Evolutionary conservation across 495 filamentous ascomycete genomes (phyloP), one percentile per base, ranked within the genome.

Genomic region (Amniculicola lignicola): DNA sequence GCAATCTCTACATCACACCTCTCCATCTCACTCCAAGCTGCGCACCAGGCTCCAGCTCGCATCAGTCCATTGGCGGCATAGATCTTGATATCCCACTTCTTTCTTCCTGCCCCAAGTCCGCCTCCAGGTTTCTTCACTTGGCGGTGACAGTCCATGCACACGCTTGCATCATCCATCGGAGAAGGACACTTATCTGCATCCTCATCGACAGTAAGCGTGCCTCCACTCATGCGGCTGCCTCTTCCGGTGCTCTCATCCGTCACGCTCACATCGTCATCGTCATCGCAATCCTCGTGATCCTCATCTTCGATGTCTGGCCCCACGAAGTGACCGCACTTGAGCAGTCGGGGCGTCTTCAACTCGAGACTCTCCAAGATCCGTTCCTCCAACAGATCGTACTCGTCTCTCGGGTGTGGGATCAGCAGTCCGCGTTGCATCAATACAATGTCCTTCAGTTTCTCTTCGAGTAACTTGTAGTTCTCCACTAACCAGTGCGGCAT

Each of bases 21-120:
- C 70, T 98, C 93, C 93, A 98, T 98, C 67, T 96, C 91, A 49
- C 79, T 84, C 93, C 93, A 98, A 27, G 87, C 90, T 14, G 90
- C 89, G 23, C 83, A 83, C 93, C 93, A 98, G 0, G 93, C 91
- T 2, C 89, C 90, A 11, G 89, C 83, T 36, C 83, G 79, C 88
- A 98, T 92, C 46, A 97, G 73, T 0, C 93, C 93, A 69, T 97
- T 98, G 2, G 88, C 87, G 1, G 93, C 93, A 56, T 89, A 98
- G 11, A 97, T 83, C 62, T 87, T 87, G 58, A 98, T 76, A 44
- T 91, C 82, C 80, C 89, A 97, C 42, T 87, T 79, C 61, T 80
- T 82, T 19, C 18, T 64, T 6, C 63, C 59, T 19, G 18, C 19
- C 1, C 65, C 66, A 21, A 60, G 49, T 12, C 59, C 64, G 7